Evolutionary conservation across 106 monocot genomes (phyloP).

Genomic region (Amphibolis antarctica): DNA sequence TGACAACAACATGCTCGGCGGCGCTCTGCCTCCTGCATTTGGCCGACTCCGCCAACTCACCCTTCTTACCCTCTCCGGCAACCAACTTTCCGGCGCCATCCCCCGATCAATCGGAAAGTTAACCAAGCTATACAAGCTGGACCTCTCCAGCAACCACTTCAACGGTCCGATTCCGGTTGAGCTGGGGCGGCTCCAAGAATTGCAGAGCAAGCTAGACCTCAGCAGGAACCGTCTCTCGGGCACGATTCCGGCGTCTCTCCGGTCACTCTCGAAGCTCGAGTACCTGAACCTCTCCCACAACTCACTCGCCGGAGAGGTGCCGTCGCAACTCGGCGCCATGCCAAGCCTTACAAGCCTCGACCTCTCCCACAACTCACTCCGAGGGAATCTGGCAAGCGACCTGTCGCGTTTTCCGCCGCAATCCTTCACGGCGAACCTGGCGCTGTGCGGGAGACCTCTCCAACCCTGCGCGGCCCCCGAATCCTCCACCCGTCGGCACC

Average conservation of each 20-base stretch:
- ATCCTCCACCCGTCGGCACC: not conserved
- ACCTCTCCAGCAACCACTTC: conserved; percentile 46
- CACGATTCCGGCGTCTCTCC: conserved; percentile 48
- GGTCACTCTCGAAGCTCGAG: conserved; percentile 66
- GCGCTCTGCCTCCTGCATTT: conserved; percentile 36
- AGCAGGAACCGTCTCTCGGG: conserved; percentile 58
- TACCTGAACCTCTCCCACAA: conserved; percentile 73
- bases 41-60: conserved; percentile 43
- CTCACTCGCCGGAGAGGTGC: conserved; percentile 40
- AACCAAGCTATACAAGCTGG: conserved; percentile 58
- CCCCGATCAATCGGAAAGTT: conserved; percentile 54
- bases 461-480: conserved; percentile 16
- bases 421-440: conserved; percentile 45
- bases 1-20: conserved; percentile 44
- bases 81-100: conserved; percentile 54
- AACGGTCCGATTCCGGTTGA: conserved; percentile 42
- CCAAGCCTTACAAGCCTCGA: conserved; percentile 62
- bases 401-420: conserved; percentile 49
- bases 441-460: conserved; percentile 57
- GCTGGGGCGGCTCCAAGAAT: conserved; percentile 46
- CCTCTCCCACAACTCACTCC: conserved; percentile 55
- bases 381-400: conserved; percentile 31
- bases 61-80: conserved; percentile 50
- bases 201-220: conserved; percentile 67
- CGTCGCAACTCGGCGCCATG: conserved; percentile 48